A percentile compares a stretch with the other conserved stretches of the same genome.
These are phyloP conservation scores for Daldinia decipiens DNA, from an alignment of 495 filamentous ascomycete genomes.

Conservation along the genomic window DNA sequence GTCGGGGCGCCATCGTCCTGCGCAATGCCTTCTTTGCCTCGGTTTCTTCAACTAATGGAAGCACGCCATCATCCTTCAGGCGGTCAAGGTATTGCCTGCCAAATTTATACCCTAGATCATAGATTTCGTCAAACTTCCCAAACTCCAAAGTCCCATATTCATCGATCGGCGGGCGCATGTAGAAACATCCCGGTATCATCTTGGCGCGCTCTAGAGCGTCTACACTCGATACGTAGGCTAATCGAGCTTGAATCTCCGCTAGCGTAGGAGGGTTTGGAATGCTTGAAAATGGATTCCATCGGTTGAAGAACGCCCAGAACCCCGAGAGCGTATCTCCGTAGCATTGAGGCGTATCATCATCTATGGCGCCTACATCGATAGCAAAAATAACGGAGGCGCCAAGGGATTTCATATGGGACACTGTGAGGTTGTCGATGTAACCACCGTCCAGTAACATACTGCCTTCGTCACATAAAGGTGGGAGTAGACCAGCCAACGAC, in stretches of 20 bases:
- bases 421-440: conserved; percentile 96
- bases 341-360: conserved; percentile 87
- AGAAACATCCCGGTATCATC: conserved; percentile 83
- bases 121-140: conserved; percentile 97
- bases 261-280: conserved; percentile 92
- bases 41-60: conserved; percentile 74
- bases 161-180: conserved; percentile 96
- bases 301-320: conserved; percentile 90
- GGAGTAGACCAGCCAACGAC: conserved; percentile 91
- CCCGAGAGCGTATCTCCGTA: conserved; percentile 97
- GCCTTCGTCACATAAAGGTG: conserved; percentile 95
- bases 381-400: conserved; percentile 95
- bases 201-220: conserved; percentile 96
- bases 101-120: conserved; percentile 84
- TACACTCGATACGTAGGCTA: conserved; percentile 93
- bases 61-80: conserved; percentile 77
- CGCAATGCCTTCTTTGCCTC: conserved; percentile 90
- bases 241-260: conserved; percentile 91
- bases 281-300: conserved; percentile 94
- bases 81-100: conserved; percentile 80
- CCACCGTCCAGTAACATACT: conserved; percentile 96
- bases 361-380: conserved; percentile 89
- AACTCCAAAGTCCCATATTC: conserved; percentile 95
- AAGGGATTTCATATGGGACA: conserved; percentile 94
- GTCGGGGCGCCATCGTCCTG: conserved; percentile 91